A percentile compares a stretch with the other conserved stretches of the same genome.
Conservation (phyloP, 495 filamentous ascomycete genomes). For the Halenospora varia region DNA sequence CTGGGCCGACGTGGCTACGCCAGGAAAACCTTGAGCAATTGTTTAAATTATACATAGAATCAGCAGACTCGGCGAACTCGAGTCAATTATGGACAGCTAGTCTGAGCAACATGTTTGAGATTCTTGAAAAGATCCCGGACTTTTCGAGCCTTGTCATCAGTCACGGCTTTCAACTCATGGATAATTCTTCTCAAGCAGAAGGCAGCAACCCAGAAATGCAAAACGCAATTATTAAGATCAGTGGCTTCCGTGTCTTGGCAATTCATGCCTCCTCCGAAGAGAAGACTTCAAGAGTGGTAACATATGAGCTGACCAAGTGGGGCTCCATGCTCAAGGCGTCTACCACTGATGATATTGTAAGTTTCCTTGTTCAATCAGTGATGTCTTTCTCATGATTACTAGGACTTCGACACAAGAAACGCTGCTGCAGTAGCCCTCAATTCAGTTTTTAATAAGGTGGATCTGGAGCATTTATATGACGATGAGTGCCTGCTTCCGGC, state of each 20-base stretch:
- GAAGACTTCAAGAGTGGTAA: neutral
- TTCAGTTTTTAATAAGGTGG: slow-evolving; percentile 37
- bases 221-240: neutral
- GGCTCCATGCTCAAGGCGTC: too few species aligned
- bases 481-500: slow-evolving; percentile 5
- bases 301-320: neutral
- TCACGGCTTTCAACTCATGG: neutral
- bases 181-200: neutral
- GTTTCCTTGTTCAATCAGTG: too few species aligned
- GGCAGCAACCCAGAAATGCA: neutral
- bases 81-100: neutral
- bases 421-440: slow-evolving; percentile 46
- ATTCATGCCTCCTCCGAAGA: neutral
- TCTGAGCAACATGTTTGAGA: neutral
- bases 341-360: too few species aligned
- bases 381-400: too few species aligned
- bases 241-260: neutral
- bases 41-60: neutral
- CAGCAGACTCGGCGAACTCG: neutral
- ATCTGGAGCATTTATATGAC: neutral
- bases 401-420: slow-evolving; percentile 63
- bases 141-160: too few species aligned
- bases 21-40: neutral
- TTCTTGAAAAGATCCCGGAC: neutral
- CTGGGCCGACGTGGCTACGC: too few species aligned